phyloP scores from a whole-genome alignment of 2,329 filamentous ascomycete species.

The Trichoderma sp. region DNA sequence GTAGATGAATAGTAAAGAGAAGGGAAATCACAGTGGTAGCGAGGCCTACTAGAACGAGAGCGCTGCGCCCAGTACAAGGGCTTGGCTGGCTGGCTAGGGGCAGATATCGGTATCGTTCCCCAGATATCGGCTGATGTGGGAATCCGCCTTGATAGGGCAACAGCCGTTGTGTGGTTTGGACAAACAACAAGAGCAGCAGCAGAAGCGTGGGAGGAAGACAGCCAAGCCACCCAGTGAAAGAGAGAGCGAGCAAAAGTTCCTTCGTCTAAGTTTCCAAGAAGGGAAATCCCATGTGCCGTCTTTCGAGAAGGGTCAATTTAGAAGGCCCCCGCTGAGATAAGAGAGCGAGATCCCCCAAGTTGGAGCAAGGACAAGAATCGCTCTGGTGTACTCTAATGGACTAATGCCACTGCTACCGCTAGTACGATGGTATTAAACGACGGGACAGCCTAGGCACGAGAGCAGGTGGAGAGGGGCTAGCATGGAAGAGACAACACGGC shows the following conservation, averaged over 20 bases:
- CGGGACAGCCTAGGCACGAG: slow-evolving; percentile 18
- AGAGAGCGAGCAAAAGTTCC: slow-evolving; percentile 42
- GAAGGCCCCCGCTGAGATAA: slow-evolving; percentile 22
- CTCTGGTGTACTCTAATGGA: neutral
- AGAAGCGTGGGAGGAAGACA: slow-evolving; percentile 18
- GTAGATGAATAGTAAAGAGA: slow-evolving; percentile 17
- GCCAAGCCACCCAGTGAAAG: slow-evolving; percentile 35
- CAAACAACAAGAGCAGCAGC: slow-evolving; percentile 15
- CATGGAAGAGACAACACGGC: slow-evolving; percentile 20
- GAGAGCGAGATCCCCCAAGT: slow-evolving; percentile 20
- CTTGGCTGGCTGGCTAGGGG: slow-evolving; percentile 7
- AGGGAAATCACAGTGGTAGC: slow-evolving; percentile 13
- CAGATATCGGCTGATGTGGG: slow-evolving; percentile 25
- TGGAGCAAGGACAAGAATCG: neutral
- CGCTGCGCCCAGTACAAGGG: slow-evolving; percentile 15
- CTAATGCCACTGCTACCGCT: slow-evolving; percentile 5
- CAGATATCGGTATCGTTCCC: slow-evolving; percentile 24
- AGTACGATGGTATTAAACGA: slow-evolving; percentile 11
- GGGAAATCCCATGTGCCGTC: slow-evolving; percentile 35
- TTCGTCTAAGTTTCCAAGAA: slow-evolving; percentile 37
- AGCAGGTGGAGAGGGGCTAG: slow-evolving; percentile 18
- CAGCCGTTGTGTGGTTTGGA: slow-evolving; percentile 8
- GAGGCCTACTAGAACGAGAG: slow-evolving; percentile 13
- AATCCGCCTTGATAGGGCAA: slow-evolving; percentile 24
- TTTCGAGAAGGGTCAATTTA: slow-evolving; percentile 16